Conservation (phyloP, 108 stramenopile genomes). For the Cyclotella choctawhatcheeana region DNA sequence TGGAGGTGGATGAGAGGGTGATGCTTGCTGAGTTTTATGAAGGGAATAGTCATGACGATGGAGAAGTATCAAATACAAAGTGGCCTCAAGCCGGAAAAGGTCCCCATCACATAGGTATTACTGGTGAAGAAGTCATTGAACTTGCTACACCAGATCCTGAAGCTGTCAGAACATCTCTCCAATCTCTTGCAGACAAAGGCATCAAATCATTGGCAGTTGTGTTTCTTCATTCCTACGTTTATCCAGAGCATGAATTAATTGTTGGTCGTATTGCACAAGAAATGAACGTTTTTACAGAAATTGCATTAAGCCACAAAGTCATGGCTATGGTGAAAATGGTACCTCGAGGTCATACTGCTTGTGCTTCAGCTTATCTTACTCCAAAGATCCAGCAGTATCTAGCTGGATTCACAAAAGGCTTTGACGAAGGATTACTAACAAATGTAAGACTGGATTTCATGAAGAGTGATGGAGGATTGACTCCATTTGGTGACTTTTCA, state of each 20-base stretch:
- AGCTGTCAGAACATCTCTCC: constrained; percentile 65
- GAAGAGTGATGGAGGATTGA: constrained; percentile 98
- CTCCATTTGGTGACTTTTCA: constrained; percentile 91
- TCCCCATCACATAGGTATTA: constrained; percentile 58
- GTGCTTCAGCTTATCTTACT: constrained; percentile 97
- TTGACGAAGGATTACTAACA: constrained; percentile 76
- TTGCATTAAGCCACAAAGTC: constrained; percentile 86
- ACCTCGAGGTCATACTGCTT: constrained; percentile 91
- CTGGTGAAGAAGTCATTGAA: constrained; percentile 77
- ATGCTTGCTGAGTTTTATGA: constrained; percentile 76
- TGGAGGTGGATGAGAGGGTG: constrained; percentile 94
- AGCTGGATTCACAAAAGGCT: constrained; percentile 83
- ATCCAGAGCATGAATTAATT: constrained; percentile 80
- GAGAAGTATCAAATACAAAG: neutral
- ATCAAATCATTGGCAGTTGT: constrained; percentile 90
- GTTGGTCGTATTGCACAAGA: constrained; percentile 79
- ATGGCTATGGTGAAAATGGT: constrained; percentile 97
- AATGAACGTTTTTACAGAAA: constrained; percentile 91
- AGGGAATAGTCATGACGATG: constrained; percentile 32
- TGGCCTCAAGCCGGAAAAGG: constrained; percentile 56
- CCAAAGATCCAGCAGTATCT: constrained; percentile 93
- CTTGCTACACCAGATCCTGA: constrained; percentile 70
- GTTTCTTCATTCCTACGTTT: constrained; percentile 33
- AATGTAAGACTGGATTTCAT: constrained; percentile 93
- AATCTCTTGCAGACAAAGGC: constrained; percentile 71